Evolutionary conservation across 2,329 filamentous ascomycete genomes (phyloP).

Genomic region (Camillea tinctor): DNA sequence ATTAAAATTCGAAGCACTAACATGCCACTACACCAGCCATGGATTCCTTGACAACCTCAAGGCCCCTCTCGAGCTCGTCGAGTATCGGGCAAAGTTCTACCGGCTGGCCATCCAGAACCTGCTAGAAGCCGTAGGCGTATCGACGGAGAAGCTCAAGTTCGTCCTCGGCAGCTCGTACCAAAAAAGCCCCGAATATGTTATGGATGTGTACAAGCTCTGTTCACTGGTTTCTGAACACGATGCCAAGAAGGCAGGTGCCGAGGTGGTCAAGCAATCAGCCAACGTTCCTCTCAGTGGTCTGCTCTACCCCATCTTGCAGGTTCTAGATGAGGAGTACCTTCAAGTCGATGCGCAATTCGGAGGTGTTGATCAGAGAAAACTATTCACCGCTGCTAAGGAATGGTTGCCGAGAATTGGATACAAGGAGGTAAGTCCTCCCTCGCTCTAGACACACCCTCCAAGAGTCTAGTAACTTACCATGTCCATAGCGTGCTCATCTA

Average conservation of each 20-base stretch:
- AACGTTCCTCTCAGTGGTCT: constrained; percentile 73
- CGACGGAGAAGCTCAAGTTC: constrained; percentile 76
- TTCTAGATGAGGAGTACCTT: constrained; percentile 86
- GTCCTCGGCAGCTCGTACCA: constrained; percentile 86
- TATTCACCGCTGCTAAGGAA: constrained; percentile 83
- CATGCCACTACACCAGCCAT: constrained; percentile 42
- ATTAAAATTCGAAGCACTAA: not conserved
- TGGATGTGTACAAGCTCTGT: constrained; percentile 81
- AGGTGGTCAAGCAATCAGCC: constrained; percentile 88
- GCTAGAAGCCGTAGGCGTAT: constrained; percentile 74
- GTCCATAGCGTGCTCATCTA: constrained; percentile 54
- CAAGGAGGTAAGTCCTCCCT: constrained; percentile 43
- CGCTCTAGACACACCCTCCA: not conserved
- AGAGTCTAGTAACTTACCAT: not conserved
- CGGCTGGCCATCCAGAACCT: constrained; percentile 70
- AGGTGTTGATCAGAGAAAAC: constrained; percentile 80
- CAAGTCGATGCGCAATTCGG: constrained; percentile 88
- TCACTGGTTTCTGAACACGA: constrained; percentile 62
- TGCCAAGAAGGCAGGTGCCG: constrained; percentile 85
- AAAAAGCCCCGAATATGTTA: constrained; percentile 68
- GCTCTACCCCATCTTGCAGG: constrained; percentile 85
- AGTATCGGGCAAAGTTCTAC: constrained; percentile 83
- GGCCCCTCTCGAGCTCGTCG: constrained; percentile 83
- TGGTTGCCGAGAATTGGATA: constrained; percentile 85
- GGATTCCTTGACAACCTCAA: constrained; percentile 83